These are phyloP conservation scores for Ustilago xerochloae DNA, from an alignment of 1,284 basidiomycete genomes.

Conservation along the genomic window DNA sequence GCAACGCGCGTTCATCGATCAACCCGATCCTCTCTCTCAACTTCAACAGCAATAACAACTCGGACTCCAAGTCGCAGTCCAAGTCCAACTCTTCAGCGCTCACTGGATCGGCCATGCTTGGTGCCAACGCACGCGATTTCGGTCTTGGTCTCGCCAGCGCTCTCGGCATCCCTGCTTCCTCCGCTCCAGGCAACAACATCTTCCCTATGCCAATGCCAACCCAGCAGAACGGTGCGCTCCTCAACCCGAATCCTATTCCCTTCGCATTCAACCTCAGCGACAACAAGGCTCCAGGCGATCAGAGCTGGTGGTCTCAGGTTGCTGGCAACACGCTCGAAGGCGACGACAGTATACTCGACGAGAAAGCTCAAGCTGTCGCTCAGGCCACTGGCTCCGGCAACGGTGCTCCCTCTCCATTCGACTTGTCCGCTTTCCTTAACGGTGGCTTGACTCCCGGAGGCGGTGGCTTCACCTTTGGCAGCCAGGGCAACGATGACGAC, in stretches of 20 bases:
- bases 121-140: constrained; percentile 44
- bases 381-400: constrained; percentile 42
- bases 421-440: constrained; percentile 59
- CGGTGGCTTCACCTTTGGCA: constrained; percentile 40
- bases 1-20: constrained; percentile 16
- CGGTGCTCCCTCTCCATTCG: constrained; percentile 53
- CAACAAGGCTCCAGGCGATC: constrained; percentile 47
- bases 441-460: constrained; percentile 57
- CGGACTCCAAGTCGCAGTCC: constrained; percentile 16
- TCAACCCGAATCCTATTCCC: constrained; percentile 65
- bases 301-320: constrained; percentile 61
- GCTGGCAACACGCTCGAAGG: constrained; percentile 49
- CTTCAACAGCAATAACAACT: constrained; percentile 17
- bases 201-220: constrained; percentile 59
- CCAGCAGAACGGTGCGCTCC: constrained; percentile 60
- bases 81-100: constrained; percentile 19
- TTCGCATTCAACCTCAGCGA: constrained; percentile 63
- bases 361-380: constrained; percentile 61
- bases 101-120: constrained; percentile 52
- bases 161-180: constrained; percentile 27
- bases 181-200: constrained; percentile 33
- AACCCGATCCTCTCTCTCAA: constrained; percentile 50
- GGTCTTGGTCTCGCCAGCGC: constrained; percentile 36
- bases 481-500: constrained; percentile 21
- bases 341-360: constrained; percentile 55